phyloP scores from a whole-genome alignment of 1,284 basidiomycete species.

The Microbotryomycetes sp. region DNA sequence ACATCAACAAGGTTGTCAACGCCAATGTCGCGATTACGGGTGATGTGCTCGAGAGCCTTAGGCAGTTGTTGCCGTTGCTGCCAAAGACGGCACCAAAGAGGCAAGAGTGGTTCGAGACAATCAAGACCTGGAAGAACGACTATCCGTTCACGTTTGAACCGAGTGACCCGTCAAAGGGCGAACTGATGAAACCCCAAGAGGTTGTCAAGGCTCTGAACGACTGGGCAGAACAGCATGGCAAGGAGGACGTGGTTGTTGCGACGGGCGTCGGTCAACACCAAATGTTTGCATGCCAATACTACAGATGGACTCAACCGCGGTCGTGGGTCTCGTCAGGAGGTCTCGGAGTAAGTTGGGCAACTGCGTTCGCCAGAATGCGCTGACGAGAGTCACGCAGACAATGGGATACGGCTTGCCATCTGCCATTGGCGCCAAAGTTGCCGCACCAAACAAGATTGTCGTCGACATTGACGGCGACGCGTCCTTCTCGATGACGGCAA shows the following conservation, averaged over 20 bases:
- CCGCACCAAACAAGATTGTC: conserved; percentile 84
- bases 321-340: conserved; percentile 95
- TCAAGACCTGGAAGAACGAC: conserved; percentile 73
- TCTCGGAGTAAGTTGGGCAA: conserved; percentile 67
- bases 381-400: too few relatives aligned
- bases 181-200: conserved; percentile 89
- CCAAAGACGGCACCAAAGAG: conserved; percentile 51
- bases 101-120: conserved; percentile 71
- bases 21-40: conserved; percentile 90
- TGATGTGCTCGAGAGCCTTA: conserved; percentile 80
- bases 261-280: conserved; percentile 99
- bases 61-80: conserved; percentile 73
- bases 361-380: too few relatives aligned
- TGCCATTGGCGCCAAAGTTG: conserved; percentile 94
- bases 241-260: conserved; percentile 79
- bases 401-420: conserved; percentile 97
- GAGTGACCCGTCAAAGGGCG: conserved; percentile 51
- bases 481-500: conserved; percentile 97
- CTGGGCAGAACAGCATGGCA: conserved; percentile 56
- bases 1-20: conserved; percentile 97
- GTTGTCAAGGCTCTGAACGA: conserved; percentile 84
- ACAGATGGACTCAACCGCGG: conserved; percentile 78
- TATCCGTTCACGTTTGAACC: conserved; percentile 87
- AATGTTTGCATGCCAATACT: conserved; percentile 98
- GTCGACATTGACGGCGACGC: conserved; percentile 97